These are phyloP conservation scores for Cinchona pubescens DNA, from an alignment of 257 asterid genomes.

Conservation along the genomic window DNA sequence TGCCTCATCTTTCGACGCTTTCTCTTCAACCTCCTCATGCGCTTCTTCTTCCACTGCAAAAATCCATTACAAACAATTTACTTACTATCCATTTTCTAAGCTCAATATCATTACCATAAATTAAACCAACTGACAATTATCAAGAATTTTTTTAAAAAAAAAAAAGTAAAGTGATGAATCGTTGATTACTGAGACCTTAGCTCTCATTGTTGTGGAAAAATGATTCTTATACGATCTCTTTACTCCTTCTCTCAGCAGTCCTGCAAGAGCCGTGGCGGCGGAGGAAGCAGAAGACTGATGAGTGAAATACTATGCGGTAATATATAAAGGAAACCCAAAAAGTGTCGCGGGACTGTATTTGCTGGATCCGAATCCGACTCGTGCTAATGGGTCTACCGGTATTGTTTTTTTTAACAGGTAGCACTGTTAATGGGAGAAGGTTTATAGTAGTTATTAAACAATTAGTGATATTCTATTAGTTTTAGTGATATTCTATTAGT, in stretches of 20 bases:
- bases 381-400: too few relatives aligned
- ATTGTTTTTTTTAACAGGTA: too few relatives aligned
- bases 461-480: too few relatives aligned
- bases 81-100: not conserved
- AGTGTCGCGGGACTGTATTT: not conserved
- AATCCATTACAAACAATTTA: not conserved
- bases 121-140: not conserved
- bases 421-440: too few relatives aligned
- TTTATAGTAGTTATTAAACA: too few relatives aligned
- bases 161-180: not conserved
- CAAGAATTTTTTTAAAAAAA: not conserved
- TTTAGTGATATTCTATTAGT: too few relatives aligned
- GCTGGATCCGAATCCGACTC: not conserved
- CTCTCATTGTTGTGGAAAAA: conserved; percentile 13
- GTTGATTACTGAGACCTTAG: conserved; percentile 11
- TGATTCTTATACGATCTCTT: not conserved
- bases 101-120: not conserved
- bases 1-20: conserved; percentile 63
- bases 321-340: conserved; percentile 25
- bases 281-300: not conserved
- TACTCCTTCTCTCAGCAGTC: not conserved
- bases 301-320: not conserved
- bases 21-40: conserved; percentile 64
- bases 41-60: conserved; percentile 60
- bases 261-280: not conserved